Base-by-base conservation (phyloP, 805 yeast genomes). In the Cyberlindnera euphorbiiphila region DNA sequence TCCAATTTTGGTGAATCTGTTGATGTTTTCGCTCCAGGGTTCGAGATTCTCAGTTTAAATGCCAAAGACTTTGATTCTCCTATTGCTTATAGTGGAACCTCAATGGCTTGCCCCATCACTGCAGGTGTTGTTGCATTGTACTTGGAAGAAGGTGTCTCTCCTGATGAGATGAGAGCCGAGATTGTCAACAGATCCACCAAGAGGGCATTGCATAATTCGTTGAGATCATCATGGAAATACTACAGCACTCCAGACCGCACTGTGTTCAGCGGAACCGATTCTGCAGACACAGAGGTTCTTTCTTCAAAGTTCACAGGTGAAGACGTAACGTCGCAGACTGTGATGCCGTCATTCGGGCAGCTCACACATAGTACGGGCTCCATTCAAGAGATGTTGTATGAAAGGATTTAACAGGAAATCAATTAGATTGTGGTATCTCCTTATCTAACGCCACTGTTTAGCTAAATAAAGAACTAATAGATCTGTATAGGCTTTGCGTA, bases 1-100 rank as follows among this genome's bases (percentile, higher is more conserved):
- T 75, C 93, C 18, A 89, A 89, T 56, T 86, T 87, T 87, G 98
- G 98, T 0, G 66, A 69, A 8, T 84, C 93, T 54, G 91, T 89
- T 9, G 87, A 85, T 51, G 66, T 85, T 1, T 82, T 84, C 60
- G 88, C 96, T 0, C 74, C 89, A 18, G 98, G 97, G 0, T 79
- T 76, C 0, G 65, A 65, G 12, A 81, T 87, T 6, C 61, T 66
- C 15, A 80, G 88, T 36, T 65, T 79, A 17, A 66, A 74, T 21
- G 60, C 60, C 19, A 52, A 22, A 2, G 37, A 57, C 19, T 48
- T 39, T 22, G 43, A 41, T 6, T 36, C 33, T 6, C 51, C 61
- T 2, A 37, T 58, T 1, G 42, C 40, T 5, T 61, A 72, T 46
- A 76, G 88, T 4, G 94, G 94, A 1, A 84, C 93, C 0, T 84